A percentile compares a stretch with the other conserved stretches of the same genome.
These are phyloP conservation scores for Apiospora koreana DNA, from an alignment of 2,329 filamentous ascomycete genomes.

Conservation along the genomic window DNA sequence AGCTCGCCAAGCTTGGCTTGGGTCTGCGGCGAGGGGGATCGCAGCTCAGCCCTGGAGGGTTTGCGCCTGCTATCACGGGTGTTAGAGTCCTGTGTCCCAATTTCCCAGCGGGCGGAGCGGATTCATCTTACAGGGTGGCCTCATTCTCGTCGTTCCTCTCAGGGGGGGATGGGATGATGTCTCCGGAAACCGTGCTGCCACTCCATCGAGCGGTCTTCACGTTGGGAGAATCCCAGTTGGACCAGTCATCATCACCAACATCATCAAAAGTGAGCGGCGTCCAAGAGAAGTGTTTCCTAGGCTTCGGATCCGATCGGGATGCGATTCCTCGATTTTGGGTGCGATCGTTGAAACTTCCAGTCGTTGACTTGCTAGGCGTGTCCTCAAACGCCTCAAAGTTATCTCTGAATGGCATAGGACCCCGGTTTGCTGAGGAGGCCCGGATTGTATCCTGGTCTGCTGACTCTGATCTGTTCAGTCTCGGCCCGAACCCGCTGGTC, in stretches of 20 bases:
- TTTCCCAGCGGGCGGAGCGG: constrained; percentile 22
- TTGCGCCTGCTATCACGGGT: constrained; percentile 32
- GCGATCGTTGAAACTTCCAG: constrained; percentile 28
- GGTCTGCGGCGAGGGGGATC: constrained; percentile 30
- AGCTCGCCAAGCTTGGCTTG: constrained; percentile 40
- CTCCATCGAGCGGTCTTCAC: constrained; percentile 63
- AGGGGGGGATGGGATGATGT: constrained; percentile 45
- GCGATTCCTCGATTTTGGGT: constrained; percentile 30
- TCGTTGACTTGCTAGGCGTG: constrained; percentile 35
- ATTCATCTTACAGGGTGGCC: constrained; percentile 48
- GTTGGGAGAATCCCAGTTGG: constrained; percentile 62
- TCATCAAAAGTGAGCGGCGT: constrained; percentile 58
- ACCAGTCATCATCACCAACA: constrained; percentile 64
- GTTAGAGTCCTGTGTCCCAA: constrained; percentile 20
- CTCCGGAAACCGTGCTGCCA: constrained; percentile 57
- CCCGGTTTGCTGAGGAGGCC: constrained; percentile 40
- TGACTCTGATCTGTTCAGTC: constrained; percentile 26
- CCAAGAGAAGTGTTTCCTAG: constrained; percentile 60
- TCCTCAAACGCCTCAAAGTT: constrained; percentile 36
- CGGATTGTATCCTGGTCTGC: constrained; percentile 51
- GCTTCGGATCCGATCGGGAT: constrained; percentile 39
- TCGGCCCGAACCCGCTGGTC: constrained; percentile 33
- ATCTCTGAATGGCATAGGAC: constrained; percentile 44
- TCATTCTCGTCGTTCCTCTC: constrained; percentile 50
- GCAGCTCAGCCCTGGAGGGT: constrained; percentile 28